phyloP scores from a whole-genome alignment of 371 early-diverging fungal species.

The Syncephalis fuscata region DNA sequence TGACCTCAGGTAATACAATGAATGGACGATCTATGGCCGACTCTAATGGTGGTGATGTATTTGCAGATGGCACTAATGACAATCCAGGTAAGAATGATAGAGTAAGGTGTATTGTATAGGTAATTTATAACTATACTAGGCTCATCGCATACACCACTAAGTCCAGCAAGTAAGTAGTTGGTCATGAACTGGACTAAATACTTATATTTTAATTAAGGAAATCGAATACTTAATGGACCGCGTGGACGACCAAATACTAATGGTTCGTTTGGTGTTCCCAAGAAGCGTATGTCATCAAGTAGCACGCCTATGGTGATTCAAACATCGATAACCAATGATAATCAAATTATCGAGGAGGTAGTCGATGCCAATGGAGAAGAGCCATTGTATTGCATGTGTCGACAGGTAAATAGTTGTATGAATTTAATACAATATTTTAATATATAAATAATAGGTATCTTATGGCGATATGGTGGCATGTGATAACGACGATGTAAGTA shows the following conservation, averaged over 20 bases:
- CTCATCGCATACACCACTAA: too few species aligned
- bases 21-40: too few species aligned
- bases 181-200: too few species aligned
- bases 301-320: neutral
- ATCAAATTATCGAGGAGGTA: neutral
- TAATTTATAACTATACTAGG: too few species aligned
- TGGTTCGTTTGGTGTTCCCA: neutral
- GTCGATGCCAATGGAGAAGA: constrained; percentile 59
- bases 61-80: too few species aligned
- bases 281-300: neutral
- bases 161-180: too few species aligned
- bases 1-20: neutral
- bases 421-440: neutral
- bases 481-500: constrained; percentile 45
- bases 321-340: neutral
- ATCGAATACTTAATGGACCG: neutral
- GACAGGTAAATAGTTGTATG: constrained; percentile 68
- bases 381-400: constrained; percentile 85
- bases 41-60: too few species aligned
- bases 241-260: neutral
- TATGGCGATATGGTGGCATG: constrained; percentile 94
- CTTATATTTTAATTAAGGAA: too few species aligned
- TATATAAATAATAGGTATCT: neutral
- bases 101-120: too few species aligned
- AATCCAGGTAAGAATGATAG: too few species aligned